Percentiles rank a stretch among this genome's conserved stretches.
Conservation (phyloP, 768 basidiomycete genomes). For the Xerocomellus chrysenteron region DNA sequence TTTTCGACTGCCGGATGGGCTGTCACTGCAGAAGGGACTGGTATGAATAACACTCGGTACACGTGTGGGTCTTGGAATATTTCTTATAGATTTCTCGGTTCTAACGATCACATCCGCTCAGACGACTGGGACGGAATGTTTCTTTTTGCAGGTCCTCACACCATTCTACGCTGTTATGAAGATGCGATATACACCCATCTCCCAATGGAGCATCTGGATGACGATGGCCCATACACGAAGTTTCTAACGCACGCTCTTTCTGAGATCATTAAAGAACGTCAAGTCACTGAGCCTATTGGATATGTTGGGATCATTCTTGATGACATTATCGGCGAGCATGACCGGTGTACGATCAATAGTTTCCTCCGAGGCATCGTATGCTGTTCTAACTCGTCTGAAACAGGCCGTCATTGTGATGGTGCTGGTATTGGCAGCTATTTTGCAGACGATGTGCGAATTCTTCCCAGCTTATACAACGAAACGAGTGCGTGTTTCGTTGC, state of each 20-base stretch:
- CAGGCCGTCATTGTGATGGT: neutral
- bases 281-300: neutral
- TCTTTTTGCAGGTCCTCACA: conserved; percentile 13
- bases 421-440: too few relatives aligned
- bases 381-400: neutral
- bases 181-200: neutral
- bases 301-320: conserved; percentile 5
- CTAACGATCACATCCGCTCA: neutral
- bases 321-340: neutral
- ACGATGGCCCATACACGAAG: neutral
- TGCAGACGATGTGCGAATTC: neutral
- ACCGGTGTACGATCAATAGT: neutral
- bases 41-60: neutral
- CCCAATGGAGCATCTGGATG: neutral
- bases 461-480: neutral
- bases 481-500: neutral
- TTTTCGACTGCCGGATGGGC: neutral
- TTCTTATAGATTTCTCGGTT: neutral
- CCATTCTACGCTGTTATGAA: conserved; percentile 5
- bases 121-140: neutral
- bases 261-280: neutral
- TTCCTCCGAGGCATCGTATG: neutral
- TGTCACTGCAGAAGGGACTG: neutral
- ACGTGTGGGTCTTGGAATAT: neutral
- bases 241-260: neutral